Evolutionary conservation across 164 flowering plant species (phyloP).

Genomic region (Stephania cephalantha): DNA sequence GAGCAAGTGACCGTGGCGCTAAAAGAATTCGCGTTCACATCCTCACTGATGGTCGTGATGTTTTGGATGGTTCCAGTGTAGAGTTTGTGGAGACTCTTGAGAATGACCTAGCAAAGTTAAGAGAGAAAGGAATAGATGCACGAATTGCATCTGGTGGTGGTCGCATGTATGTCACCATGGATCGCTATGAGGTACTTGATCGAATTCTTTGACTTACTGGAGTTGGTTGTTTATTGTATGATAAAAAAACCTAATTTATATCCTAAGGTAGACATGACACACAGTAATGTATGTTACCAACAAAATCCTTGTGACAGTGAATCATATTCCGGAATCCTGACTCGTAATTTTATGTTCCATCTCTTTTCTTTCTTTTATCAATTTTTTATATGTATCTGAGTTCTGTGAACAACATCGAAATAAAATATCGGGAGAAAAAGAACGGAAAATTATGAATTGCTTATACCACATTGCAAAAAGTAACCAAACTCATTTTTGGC

Average conservation of each 20-base stretch:
- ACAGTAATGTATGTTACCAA: neutral
- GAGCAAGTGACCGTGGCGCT: conserved; percentile 78
- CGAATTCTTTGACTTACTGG: neutral
- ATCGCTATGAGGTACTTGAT: conserved; percentile 82
- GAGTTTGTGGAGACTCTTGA: conserved; percentile 90
- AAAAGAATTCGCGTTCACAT: conserved; percentile 89
- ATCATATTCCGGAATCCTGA: neutral
- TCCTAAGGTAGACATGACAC: neutral
- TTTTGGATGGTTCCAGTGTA: conserved; percentile 89
- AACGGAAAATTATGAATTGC: neutral
- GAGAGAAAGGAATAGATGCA: conserved; percentile 83
- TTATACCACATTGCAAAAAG: neutral
- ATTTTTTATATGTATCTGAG: neutral
- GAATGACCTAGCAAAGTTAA: conserved; percentile 61
- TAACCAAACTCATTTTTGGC: neutral
- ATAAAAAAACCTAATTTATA: neutral
- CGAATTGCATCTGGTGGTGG: conserved; percentile 98
- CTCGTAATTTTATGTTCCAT: neutral
- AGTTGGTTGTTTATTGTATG: neutral
- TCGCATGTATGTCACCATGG: conserved; percentile 98
- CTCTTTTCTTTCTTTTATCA: neutral
- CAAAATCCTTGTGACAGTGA: neutral
- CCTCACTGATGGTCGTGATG: conserved; percentile 98
- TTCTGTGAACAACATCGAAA: neutral
- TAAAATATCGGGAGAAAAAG: neutral